These are phyloP conservation scores for Trichophyton simii DNA, from an alignment of 2,329 filamentous ascomycete genomes.

Conservation along the genomic window DNA sequence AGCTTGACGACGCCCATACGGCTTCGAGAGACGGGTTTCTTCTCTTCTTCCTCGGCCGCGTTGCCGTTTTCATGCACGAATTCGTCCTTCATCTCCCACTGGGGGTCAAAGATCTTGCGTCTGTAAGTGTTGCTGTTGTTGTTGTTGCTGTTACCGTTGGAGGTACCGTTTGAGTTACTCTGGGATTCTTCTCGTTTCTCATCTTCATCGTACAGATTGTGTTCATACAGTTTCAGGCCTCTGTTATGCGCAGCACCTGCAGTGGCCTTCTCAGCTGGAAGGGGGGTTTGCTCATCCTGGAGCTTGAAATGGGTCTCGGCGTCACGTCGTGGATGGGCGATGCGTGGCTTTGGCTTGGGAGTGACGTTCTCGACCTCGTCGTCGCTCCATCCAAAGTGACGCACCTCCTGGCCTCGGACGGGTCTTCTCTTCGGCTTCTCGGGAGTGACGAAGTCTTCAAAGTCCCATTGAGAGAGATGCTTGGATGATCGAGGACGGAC, in stretches of 20 bases:
- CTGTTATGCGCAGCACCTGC: slow-evolving; percentile 49
- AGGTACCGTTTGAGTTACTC: slow-evolving; percentile 45
- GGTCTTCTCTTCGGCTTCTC: slow-evolving; percentile 55
- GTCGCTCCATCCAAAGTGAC: slow-evolving; percentile 64
- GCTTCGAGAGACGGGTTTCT: slow-evolving; percentile 23
- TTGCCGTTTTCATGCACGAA: slow-evolving; percentile 35
- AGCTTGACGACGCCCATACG: slow-evolving; percentile 59
- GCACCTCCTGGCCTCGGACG: slow-evolving; percentile 53
- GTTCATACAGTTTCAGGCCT: slow-evolving; percentile 61
- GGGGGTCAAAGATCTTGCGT: slow-evolving; percentile 61
- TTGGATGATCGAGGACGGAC: slow-evolving; percentile 10
- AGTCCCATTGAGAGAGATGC: slow-evolving; percentile 67
- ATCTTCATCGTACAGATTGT: slow-evolving; percentile 56
- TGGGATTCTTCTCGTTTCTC: slow-evolving; percentile 38
- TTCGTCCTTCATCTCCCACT: slow-evolving; percentile 64
- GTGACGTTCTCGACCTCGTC: slow-evolving; percentile 41
- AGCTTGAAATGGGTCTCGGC: slow-evolving; percentile 76
- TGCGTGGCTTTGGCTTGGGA: slow-evolving; percentile 41
- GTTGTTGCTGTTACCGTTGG: slow-evolving; percentile 48
- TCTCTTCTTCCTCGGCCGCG: not conserved
- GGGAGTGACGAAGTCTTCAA: slow-evolving; percentile 77
- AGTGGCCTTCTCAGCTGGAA: slow-evolving; percentile 33
- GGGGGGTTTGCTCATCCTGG: slow-evolving; percentile 56
- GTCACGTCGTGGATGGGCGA: slow-evolving; percentile 61
- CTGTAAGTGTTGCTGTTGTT: slow-evolving; percentile 29